Evolutionary conservation across 495 filamentous ascomycete species (phyloP).

Genomic region (Neurospora sp.): DNA sequence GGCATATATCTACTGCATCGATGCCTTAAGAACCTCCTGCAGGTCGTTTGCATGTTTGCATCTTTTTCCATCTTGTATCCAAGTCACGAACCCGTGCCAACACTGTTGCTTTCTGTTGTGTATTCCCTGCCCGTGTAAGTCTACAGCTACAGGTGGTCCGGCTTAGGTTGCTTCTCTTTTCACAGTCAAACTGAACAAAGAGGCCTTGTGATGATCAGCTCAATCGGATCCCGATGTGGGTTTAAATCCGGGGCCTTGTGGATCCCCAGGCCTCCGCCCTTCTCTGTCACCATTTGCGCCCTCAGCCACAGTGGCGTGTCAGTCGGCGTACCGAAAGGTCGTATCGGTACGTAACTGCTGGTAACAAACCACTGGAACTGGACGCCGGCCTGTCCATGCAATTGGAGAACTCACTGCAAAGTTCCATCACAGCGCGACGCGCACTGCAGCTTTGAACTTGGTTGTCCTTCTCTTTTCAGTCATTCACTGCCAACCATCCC

Average conservation of each 20-base stretch:
- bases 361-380: neutral
- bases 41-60: neutral
- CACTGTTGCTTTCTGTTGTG: neutral
- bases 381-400: neutral
- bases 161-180: too few species aligned
- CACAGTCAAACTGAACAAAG: neutral
- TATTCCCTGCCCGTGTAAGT: too few species aligned
- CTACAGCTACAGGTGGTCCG: too few species aligned
- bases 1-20: neutral
- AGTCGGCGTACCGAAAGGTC: neutral
- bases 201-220: neutral
- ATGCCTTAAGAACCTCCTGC: neutral
- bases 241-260: neutral
- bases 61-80: neutral
- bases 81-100: neutral
- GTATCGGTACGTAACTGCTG: neutral
- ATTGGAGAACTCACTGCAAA: neutral
- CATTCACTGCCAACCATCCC: neutral
- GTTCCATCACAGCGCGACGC: neutral
- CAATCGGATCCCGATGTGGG: neutral
- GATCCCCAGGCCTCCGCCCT: neutral
- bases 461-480: neutral
- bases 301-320: slow-evolving; percentile 5
- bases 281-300: neutral
- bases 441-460: neutral